Base-by-base conservation (phyloP, 106 monocot species). In the Acanthochlamys bracteata region DNA sequence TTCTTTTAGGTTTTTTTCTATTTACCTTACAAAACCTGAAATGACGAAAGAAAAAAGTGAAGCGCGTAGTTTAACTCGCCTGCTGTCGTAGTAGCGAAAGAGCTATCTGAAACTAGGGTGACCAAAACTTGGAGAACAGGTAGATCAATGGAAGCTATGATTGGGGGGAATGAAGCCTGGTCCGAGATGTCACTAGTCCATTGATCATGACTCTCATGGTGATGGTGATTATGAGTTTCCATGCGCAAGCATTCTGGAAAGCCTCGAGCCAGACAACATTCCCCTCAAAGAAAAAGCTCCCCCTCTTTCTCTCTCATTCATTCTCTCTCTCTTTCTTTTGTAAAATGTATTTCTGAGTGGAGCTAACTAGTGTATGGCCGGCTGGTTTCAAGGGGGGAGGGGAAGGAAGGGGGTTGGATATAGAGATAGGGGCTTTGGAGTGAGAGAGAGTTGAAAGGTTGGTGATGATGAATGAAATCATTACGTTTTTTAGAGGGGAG, bases 81-180 rank as follows among this genome's bases (percentile, higher is more conserved):
- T 8, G 4, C 51, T 51, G 33, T 33, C 1, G 33, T 3, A 33
- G 33, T 33, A 6, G 33, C 6, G 33, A 33, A 59, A 59, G 59
- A 59, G 15, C 61, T 1, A 16, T 24, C 12, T 16, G 39, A 61
- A 9, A 33, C 1, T 33, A 33, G 33, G 33, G 33, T 6, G 6
- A 33, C 33, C 33, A 33, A 1, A 33, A 6, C 6, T 6, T 1
- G 33, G 4, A 6, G 1, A 3, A 33, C 6, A 33, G 33, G 33
- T 33, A 33, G 33, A 33, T 33, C 33, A 33, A 39, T 16, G 39
- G 61, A 61, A 61, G 61, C 39, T 61, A 16, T 60, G 60, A 60
- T 74, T 74, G 74, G 55, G 79, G 74, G 79, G 79, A 74, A 79
- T 79, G 79, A 79, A 79, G 79, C 79, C 79, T 79, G 79, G 79